Percentiles rank a stretch among this genome's conserved stretches.
phyloP scores from a whole-genome alignment of 805 yeast species.

The Blastobotrys chiropterorum region DNA sequence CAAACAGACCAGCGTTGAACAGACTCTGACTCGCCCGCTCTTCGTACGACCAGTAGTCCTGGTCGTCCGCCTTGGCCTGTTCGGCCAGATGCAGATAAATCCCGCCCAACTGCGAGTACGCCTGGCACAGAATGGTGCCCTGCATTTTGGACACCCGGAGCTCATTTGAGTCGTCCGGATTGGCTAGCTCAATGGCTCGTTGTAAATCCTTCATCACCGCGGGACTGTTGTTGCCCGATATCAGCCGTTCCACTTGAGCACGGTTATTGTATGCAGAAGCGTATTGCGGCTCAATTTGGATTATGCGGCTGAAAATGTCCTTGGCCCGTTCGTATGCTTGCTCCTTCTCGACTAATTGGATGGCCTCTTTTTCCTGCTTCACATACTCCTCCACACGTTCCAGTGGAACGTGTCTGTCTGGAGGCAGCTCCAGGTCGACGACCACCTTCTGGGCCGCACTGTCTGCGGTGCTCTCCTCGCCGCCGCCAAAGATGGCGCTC shows the following conservation, averaged over 20 bases:
- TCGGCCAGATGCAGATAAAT: conserved; percentile 21
- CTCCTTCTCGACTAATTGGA: conserved; percentile 14
- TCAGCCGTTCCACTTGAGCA: conserved; percentile 25
- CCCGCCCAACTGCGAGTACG: conserved; percentile 29
- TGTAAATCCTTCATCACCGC: conserved; percentile 21
- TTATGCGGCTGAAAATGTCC: conserved; percentile 17
- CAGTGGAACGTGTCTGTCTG: conserved; percentile 20
- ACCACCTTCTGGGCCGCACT: conserved; percentile 6
- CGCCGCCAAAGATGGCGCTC: not conserved
- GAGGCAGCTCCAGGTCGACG: conserved; percentile 20
- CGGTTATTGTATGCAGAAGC: conserved; percentile 33
- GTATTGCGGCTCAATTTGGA: conserved; percentile 24
- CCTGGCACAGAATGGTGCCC: conserved; percentile 27
- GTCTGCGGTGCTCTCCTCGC: not conserved
- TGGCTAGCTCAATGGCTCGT: conserved; percentile 25
- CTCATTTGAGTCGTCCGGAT: conserved; percentile 11
- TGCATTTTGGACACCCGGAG: conserved; percentile 26
- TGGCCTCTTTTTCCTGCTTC: conserved; percentile 19
- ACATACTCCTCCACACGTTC: conserved; percentile 16
- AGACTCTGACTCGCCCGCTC: conserved; percentile 26
- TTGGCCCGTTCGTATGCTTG: conserved; percentile 12
- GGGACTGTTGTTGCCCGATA: not conserved
- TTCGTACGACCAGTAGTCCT: conserved; percentile 24
- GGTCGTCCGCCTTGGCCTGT: conserved; percentile 8
- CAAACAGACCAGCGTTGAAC: conserved; percentile 26